Evolutionary conservation across 139 green algal genomes (phyloP).

Genomic region (Limnomonas spitsbergensis): DNA sequence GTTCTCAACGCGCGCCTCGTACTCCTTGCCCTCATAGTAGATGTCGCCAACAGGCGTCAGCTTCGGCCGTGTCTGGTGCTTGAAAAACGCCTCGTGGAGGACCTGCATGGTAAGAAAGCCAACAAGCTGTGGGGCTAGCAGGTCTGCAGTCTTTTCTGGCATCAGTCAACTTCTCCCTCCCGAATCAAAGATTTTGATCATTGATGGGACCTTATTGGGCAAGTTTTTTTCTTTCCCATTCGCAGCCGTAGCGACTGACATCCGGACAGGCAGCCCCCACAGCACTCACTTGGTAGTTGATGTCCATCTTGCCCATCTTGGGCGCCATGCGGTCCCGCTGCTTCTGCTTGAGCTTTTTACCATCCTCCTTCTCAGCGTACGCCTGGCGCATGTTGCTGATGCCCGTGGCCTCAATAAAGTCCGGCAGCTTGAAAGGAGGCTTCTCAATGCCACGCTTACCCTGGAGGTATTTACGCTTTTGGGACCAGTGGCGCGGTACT

Average conservation of each 20-base stretch:
- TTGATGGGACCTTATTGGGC: too few relatives aligned
- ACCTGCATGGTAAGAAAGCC: constrained; percentile 40
- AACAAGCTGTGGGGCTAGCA: too few relatives aligned
- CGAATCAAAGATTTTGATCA: too few relatives aligned
- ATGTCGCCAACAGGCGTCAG: constrained; percentile 84
- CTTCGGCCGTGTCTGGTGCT: constrained; percentile 92
- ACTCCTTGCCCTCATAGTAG: constrained; percentile 96
- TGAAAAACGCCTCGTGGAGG: constrained; percentile 98
- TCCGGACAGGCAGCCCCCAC: too few relatives aligned
- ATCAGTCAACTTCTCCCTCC: too few relatives aligned
- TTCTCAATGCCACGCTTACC: constrained; percentile 99
- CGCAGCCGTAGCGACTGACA: too few relatives aligned
- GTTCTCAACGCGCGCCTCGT: constrained; percentile 46
- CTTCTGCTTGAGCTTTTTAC: constrained; percentile 89
- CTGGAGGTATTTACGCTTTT: constrained; percentile 95
- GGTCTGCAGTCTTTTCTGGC: too few relatives aligned
- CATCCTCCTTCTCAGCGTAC: constrained; percentile 80
- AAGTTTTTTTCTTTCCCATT: too few relatives aligned
- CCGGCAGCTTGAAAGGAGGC: constrained; percentile 93
- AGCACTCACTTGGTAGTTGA: constrained; percentile 35
- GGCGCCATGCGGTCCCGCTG: constrained; percentile 75
- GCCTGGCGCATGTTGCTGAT: constrained; percentile 92
- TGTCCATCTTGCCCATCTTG: constrained; percentile 53
- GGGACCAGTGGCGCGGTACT: constrained; percentile 93
- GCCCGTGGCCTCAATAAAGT: constrained; percentile 91